Conservation (phyloP, 2,329 filamentous ascomycete genomes). For the Triangularia verruculosa region DNA sequence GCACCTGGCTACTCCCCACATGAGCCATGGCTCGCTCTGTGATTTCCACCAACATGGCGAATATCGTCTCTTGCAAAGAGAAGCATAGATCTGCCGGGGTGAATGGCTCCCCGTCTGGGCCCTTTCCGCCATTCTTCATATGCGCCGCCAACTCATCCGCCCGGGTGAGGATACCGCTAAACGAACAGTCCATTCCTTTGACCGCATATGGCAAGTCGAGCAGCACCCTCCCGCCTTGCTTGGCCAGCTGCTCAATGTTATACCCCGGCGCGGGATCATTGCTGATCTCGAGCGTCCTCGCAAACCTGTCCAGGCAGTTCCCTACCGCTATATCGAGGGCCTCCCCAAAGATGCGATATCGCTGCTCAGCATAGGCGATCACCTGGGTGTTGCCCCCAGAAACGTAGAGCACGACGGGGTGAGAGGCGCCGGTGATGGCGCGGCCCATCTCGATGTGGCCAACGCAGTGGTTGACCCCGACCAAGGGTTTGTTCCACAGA, state of each 20-base stretch:
- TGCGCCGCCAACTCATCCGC: constrained; percentile 76
- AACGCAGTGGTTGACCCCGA: constrained; percentile 97
- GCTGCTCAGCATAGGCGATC: constrained; percentile 89
- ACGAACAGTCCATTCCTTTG: constrained; percentile 98
- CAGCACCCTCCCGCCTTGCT: constrained; percentile 65
- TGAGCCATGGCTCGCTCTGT: constrained; percentile 98
- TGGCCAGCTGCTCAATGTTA: constrained; percentile 93
- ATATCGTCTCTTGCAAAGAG: constrained; percentile 91
- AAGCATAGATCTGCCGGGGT: constrained; percentile 89
- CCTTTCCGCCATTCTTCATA: constrained; percentile 48
- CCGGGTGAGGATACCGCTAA: constrained; percentile 83
- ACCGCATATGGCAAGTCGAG: constrained; percentile 92
- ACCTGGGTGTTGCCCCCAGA: constrained; percentile 96
- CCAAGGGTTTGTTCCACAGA: constrained; percentile 83
- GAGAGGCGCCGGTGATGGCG: constrained; percentile 81
- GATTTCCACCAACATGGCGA: constrained; percentile 96
- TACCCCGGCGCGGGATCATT: constrained; percentile 97
- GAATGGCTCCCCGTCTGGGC: constrained; percentile 54
- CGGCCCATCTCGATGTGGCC: constrained; percentile 99
- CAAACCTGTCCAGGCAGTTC: constrained; percentile 95
- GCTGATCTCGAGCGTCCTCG: constrained; percentile 82
- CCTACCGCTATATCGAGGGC: constrained; percentile 96
- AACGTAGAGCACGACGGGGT: constrained; percentile 95
- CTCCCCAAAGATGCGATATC: constrained; percentile 97
- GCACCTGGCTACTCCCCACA: constrained; percentile 82